Conservation (phyloP, 345 rosid species). For the Ailanthus altissimus region DNA sequence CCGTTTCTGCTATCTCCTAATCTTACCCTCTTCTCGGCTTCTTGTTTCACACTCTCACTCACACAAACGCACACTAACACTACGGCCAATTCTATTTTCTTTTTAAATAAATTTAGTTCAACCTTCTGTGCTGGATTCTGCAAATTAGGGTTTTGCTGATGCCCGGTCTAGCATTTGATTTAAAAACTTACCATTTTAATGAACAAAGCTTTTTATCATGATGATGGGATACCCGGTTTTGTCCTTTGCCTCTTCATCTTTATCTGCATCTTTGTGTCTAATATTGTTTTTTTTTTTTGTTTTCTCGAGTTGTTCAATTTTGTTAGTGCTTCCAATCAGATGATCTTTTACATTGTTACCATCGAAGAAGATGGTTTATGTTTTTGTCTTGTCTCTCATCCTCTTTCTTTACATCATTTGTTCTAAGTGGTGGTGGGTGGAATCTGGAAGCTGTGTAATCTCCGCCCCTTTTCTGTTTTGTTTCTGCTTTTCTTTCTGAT, state of each 20-base stretch:
- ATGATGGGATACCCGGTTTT: no score
- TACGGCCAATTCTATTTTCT: not conserved
- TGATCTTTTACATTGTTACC: not conserved
- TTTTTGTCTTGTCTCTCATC: constrained; percentile 15
- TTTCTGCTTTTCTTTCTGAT: constrained; percentile 13
- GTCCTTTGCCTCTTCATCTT: not conserved
- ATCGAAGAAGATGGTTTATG: not conserved
- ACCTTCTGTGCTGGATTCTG: not conserved
- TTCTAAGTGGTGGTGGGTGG: constrained; percentile 18
- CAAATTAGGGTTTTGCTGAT: constrained; percentile 28
- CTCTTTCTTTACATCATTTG: constrained; percentile 7
- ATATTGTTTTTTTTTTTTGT: not conserved
- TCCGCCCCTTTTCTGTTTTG: constrained; percentile 23
- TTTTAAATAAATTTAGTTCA: not conserved
- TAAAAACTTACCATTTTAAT: no score
- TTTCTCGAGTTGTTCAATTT: not conserved
- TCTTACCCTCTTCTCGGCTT: constrained; percentile 28
- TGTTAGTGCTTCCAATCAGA: not conserved
- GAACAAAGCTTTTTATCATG: not conserved
- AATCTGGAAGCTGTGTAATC: constrained; percentile 24
- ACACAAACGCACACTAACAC: not conserved
- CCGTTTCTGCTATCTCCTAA: constrained; percentile 33
- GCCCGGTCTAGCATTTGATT: no score
- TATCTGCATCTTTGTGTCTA: not conserved
- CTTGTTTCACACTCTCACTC: not conserved